A percentile compares a stretch with the other conserved stretches of the same genome.
These are phyloP conservation scores for Mucor mucedo DNA, from an alignment of 371 early-diverging fungal genomes.

Conservation along the genomic window DNA sequence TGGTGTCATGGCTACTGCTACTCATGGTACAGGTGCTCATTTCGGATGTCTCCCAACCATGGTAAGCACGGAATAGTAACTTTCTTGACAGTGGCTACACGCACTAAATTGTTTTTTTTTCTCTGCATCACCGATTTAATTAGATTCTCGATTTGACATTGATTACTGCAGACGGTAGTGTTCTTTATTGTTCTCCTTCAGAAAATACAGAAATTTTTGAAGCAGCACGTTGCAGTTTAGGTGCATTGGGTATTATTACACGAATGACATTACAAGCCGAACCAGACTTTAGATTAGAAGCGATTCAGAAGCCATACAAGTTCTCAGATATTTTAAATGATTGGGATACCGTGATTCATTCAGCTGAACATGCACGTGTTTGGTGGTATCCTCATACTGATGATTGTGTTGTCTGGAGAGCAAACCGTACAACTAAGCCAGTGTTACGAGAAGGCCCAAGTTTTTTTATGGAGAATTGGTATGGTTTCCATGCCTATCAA, in stretches of 20 bases:
- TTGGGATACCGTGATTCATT: conserved; percentile 59
- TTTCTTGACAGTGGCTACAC: no score
- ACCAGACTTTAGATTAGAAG: conserved; percentile 69
- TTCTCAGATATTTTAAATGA: conserved; percentile 63
- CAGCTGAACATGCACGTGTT: conserved; percentile 80
- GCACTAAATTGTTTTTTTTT: no score
- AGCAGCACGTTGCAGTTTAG: conserved; percentile 79
- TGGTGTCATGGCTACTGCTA: conserved; percentile 80
- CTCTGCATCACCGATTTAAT: neutral
- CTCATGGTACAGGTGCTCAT: conserved; percentile 82
- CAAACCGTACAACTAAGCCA: conserved; percentile 66
- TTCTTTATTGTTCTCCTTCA: conserved; percentile 53
- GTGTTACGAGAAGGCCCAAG: conserved; percentile 26
- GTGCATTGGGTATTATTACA: conserved; percentile 79
- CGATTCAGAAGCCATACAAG: conserved; percentile 69
- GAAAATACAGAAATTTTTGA: conserved; percentile 62
- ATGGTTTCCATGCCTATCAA: conserved; percentile 72
- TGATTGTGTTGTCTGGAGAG: conserved; percentile 77
- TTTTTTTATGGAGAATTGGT: conserved; percentile 58
- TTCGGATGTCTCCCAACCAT: conserved; percentile 71
- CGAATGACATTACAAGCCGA: conserved; percentile 76
- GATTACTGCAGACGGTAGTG: conserved; percentile 62
- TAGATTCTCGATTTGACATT: conserved; percentile 66
- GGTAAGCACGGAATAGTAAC: conserved; percentile 36
- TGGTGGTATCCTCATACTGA: conserved; percentile 91